Conservation (phyloP, 306 rosid species). For the Elaeagnus macrophylla region DNA sequence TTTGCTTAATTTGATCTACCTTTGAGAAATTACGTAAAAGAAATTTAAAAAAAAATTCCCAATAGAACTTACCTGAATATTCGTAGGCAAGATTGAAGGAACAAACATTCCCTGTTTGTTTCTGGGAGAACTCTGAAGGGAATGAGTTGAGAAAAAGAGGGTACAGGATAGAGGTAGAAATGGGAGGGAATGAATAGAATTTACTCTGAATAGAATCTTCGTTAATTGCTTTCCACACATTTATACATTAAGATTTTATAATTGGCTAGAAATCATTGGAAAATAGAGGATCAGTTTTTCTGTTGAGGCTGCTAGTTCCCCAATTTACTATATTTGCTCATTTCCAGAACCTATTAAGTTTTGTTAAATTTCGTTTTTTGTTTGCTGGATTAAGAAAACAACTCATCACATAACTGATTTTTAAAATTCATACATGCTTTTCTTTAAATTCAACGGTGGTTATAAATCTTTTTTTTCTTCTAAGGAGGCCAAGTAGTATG, state of each 20-base stretch:
- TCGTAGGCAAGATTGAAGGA: slow-evolving; percentile 5
- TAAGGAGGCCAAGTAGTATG: no score
- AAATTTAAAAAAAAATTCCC: background rate
- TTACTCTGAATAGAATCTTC: background rate
- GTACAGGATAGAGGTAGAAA: slow-evolving; percentile 7
- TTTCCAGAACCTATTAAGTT: background rate
- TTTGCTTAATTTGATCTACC: background rate
- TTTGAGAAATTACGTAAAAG: background rate
- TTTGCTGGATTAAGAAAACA: slow-evolving; percentile 10
- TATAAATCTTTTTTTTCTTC: no score
- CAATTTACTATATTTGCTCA: slow-evolving; percentile 35
- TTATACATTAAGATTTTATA: slow-evolving; percentile 35
- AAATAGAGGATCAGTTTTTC: slow-evolving; percentile 10
- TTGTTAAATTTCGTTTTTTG: background rate
- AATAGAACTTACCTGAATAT: slow-evolving; percentile 12
- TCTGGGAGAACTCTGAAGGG: slow-evolving; percentile 34
- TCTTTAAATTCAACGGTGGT: no score
- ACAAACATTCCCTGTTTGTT: slow-evolving; percentile 40
- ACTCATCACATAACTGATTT: slow-evolving; percentile 1
- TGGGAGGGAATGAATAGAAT: slow-evolving; percentile 16
- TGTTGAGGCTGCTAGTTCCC: slow-evolving; percentile 15
- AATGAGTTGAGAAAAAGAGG: slow-evolving; percentile 22
- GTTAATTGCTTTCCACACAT: slow-evolving; percentile 22
- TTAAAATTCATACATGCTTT: no score
- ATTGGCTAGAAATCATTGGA: slow-evolving; percentile 20